A percentile compares a stretch with the other conserved stretches of the same genome.
Evolutionary conservation across 257 asterid species (phyloP).

Genomic region (Mitragyna speciosa): DNA sequence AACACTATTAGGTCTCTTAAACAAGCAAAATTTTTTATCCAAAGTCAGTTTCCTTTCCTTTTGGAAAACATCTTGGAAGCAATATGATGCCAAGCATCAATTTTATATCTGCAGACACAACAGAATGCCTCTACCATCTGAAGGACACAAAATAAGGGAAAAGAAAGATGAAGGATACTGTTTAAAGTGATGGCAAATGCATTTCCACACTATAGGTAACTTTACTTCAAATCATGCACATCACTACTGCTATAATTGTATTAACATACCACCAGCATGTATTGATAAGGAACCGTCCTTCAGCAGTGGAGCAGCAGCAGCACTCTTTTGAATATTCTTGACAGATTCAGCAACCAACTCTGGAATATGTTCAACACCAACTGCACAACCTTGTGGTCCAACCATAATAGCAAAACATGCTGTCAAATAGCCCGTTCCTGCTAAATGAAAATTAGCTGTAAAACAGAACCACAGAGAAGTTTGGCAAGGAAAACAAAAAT

Average conservation of each 20-base stretch:
- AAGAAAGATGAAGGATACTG: not conserved
- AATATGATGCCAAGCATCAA: not conserved
- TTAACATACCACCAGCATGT: constrained; percentile 70
- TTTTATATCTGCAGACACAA: not conserved
- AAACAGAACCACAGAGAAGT: not conserved
- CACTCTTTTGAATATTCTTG: constrained; percentile 63
- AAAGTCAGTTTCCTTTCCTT: not conserved
- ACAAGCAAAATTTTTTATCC: not conserved
- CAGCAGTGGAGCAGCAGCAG: constrained; percentile 73
- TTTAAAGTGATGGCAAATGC: not conserved
- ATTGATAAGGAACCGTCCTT: constrained; percentile 71
- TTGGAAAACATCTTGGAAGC: not conserved
- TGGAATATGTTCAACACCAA: constrained; percentile 95
- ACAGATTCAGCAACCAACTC: constrained; percentile 72
- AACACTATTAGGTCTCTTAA: not conserved
- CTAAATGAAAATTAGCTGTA: constrained; percentile 2
- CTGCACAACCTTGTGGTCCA: constrained; percentile 81
- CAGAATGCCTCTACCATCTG: not conserved
- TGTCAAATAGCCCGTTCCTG: constrained; percentile 95
- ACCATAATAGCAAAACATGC: constrained; percentile 95
- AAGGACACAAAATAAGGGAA: not conserved
- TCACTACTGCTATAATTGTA: not conserved
- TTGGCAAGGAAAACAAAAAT: not conserved
- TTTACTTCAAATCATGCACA: not conserved
- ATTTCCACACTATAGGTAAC: not conserved